A percentile compares a stretch with the other conserved stretches of the same genome.
phyloP scores from a whole-genome alignment of 768 basidiomycete species.

The Russula abietina region DNA sequence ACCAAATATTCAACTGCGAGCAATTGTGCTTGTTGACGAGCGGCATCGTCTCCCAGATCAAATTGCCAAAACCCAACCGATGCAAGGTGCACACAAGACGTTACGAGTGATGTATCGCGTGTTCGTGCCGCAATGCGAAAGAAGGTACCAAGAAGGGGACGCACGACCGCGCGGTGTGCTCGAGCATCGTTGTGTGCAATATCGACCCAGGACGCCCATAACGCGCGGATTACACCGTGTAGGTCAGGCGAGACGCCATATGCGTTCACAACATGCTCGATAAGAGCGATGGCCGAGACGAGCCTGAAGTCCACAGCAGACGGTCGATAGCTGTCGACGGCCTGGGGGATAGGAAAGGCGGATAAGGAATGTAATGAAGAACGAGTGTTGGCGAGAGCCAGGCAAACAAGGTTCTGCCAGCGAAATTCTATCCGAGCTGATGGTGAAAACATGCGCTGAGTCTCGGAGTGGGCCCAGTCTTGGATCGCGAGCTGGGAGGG shows the following conservation, averaged over 20 bases:
- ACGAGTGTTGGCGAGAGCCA: constrained; percentile 21
- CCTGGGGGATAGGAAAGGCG: constrained; percentile 1
- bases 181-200: constrained; percentile 14
- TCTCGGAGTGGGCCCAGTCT: constrained; percentile 18
- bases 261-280: constrained; percentile 11
- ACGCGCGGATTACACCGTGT: constrained; percentile 19
- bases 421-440: constrained; percentile 8
- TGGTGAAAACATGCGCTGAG: constrained; percentile 19
- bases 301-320: constrained; percentile 20
- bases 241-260: constrained; percentile 1
- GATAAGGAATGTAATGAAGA: constrained; percentile 1
- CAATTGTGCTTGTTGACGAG: constrained; percentile 30
- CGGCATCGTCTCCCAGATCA: constrained; percentile 21
- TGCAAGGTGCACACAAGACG: constrained; percentile 20
- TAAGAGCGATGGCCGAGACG: constrained; percentile 17
- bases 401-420: constrained; percentile 23
- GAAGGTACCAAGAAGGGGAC: constrained; percentile 40
- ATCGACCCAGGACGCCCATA: constrained; percentile 42
- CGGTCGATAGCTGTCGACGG: neutral
- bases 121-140: constrained; percentile 40
- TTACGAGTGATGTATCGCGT: constrained; percentile 25
- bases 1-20: constrained; percentile 35
- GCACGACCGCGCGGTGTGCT: constrained; percentile 25
- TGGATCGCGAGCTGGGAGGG: constrained; percentile 20
- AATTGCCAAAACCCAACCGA: constrained; percentile 26